Conservation (phyloP, 2,329 filamentous ascomycete species). For the Ceratocystis papillata region DNA sequence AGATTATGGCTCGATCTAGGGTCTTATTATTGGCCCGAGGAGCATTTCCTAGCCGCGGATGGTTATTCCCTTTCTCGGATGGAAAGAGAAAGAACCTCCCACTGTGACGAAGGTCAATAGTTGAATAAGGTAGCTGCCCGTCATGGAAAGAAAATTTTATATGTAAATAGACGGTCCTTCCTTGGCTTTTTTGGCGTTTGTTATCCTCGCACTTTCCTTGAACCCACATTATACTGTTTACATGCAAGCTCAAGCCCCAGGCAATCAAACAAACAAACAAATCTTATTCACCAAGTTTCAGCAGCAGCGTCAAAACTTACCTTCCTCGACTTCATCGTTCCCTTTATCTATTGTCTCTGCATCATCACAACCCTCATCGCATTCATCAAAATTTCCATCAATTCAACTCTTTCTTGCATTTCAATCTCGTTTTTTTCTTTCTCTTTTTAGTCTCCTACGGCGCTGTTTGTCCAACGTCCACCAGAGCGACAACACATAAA, state of each 20-base stretch:
- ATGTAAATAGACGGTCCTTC: neutral
- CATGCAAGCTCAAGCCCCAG: neutral
- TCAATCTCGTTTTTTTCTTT: neutral
- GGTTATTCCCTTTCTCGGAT: neutral
- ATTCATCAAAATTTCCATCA: neutral
- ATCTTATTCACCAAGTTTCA: neutral
- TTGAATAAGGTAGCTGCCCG: neutral
- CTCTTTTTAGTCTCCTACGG: neutral
- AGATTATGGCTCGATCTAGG: conserved; percentile 5
- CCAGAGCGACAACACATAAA: neutral
- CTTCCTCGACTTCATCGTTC: neutral
- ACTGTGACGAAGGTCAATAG: neutral
- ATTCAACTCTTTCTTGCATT: neutral
- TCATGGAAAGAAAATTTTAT: neutral
- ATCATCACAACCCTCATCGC: neutral
- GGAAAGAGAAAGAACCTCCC: neutral
- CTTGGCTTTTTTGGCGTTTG: neutral
- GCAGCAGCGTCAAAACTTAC: neutral
- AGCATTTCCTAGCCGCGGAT: neutral
- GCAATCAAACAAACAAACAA: neutral
- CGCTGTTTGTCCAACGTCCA: neutral
- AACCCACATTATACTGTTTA: conserved; percentile 1
- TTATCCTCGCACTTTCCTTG: neutral
- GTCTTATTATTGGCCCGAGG: conserved; percentile 6
- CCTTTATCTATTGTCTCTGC: neutral